Percentiles rank a stretch among this genome's conserved stretches.
Evolutionary conservation across 768 basidiomycete genomes (phyloP).

Genomic region (Trametes cingulata): DNA sequence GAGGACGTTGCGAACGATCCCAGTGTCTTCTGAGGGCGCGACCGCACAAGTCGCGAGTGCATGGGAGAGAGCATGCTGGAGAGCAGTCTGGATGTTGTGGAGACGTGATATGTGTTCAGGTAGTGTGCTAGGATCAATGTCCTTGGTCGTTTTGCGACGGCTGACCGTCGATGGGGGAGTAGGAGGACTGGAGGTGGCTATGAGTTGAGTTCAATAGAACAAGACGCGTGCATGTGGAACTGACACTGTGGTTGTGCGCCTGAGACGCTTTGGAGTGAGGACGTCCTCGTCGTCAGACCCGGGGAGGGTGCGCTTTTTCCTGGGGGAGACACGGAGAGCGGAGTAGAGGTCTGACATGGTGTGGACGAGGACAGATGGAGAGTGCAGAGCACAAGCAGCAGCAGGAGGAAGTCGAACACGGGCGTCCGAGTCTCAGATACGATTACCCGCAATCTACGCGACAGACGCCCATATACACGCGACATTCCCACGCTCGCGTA

Average conservation of each 20-base stretch:
- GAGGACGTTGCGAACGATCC: conserved; percentile 73
- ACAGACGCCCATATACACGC: conserved; percentile 8
- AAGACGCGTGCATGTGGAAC: background rate
- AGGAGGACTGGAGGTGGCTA: conserved; percentile 44
- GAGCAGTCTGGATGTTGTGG: conserved; percentile 59
- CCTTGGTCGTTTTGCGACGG: conserved; percentile 33
- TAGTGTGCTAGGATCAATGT: conserved; percentile 34
- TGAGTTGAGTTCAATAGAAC: background rate
- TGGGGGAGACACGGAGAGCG: conserved; percentile 63
- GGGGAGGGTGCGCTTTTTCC: conserved; percentile 62
- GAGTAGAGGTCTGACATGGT: conserved; percentile 64
- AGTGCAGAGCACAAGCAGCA: conserved; percentile 21
- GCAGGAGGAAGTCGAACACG: conserved; percentile 24
- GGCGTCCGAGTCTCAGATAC: background rate
- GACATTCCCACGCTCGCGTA: conserved; percentile 13
- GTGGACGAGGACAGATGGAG: background rate
- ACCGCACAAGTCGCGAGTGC: conserved; percentile 82
- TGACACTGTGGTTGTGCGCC: conserved; percentile 34
- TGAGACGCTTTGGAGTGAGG: conserved; percentile 69
- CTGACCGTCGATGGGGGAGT: conserved; percentile 56
- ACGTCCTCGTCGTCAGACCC: conserved; percentile 52
- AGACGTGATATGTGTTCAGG: conserved; percentile 65
- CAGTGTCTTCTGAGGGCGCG: conserved; percentile 74
- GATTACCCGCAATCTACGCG: background rate
- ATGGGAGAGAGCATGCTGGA: conserved; percentile 84